Conservation (phyloP, 371 early-diverging fungal species). For the Cokeromyces recurvatus region DNA sequence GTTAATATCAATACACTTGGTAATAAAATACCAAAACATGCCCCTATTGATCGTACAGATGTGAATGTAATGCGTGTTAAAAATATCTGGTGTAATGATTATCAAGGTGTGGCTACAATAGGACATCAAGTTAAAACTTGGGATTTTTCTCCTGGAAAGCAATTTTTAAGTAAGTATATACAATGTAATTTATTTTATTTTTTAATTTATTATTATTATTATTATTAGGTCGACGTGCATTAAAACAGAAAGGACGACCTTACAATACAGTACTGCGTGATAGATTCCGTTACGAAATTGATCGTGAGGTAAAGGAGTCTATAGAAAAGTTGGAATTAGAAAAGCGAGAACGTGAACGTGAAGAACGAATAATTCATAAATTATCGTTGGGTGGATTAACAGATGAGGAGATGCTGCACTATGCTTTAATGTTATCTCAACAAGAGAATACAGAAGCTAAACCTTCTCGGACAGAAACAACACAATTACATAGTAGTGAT, state of each 20-base stretch:
- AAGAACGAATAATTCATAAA: conserved; percentile 23
- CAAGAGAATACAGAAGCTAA: conserved; percentile 10
- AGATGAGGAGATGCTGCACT: conserved; percentile 44
- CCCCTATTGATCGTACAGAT: conserved; percentile 35
- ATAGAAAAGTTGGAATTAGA: conserved; percentile 28
- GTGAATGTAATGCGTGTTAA: conserved; percentile 36
- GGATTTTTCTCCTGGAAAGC: conserved; percentile 44
- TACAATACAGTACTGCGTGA: conserved; percentile 14
- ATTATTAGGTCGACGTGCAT: conserved; percentile 6
- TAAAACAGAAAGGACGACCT: conserved; percentile 21
- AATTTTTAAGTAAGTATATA: conserved; percentile 10
- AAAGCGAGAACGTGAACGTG: conserved; percentile 21
- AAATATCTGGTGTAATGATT: conserved; percentile 40
- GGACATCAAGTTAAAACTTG: conserved; percentile 45
- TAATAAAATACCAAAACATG: conserved; percentile 33
- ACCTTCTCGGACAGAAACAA: not conserved
- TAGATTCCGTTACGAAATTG: conserved; percentile 31
- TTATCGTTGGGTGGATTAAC: conserved; percentile 38
- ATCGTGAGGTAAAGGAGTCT: conserved; percentile 38
- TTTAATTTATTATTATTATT: no score
- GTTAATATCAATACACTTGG: conserved; percentile 11
- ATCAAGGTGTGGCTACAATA: conserved; percentile 40
- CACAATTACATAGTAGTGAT: not conserved
- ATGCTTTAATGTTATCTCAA: conserved; percentile 47
- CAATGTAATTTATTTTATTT: conserved; percentile 4